These are phyloP conservation scores for Warburgia ugandensis DNA, from an alignment of 164 flowering plant genomes.

Conservation along the genomic window DNA sequence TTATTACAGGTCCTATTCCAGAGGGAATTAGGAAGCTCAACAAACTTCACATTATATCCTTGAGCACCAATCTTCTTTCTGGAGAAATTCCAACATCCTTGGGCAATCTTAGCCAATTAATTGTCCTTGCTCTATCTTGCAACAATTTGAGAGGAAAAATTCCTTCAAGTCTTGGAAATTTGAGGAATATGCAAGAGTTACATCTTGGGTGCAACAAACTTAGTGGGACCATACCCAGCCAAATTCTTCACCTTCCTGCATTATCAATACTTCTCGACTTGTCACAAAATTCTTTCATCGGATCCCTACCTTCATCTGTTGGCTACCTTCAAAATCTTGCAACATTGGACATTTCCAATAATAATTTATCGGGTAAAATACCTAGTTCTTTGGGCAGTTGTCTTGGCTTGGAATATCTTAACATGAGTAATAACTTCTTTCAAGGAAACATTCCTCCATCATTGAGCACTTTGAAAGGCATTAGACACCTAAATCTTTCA, in stretches of 20 bases:
- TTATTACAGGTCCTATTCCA: slow-evolving; percentile 17
- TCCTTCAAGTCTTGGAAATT: slow-evolving; percentile 8
- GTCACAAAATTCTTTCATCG: not conserved
- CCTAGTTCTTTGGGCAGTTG: not conserved
- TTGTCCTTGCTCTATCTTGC: not conserved
- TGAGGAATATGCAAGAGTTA: not conserved
- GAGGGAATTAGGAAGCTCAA: slow-evolving; percentile 9
- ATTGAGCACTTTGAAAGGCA: too few species aligned
- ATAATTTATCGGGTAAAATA: slow-evolving; percentile 1
- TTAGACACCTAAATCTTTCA: not conserved
- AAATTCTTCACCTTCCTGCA: not conserved
- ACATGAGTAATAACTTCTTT: too few species aligned
- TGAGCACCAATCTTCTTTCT: slow-evolving; percentile 3
- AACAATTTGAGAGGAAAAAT: slow-evolving; percentile 12
- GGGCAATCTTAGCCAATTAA: slow-evolving; percentile 6
- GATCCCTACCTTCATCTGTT: not conserved
- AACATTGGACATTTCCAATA: not conserved
- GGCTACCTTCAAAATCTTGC: not conserved
- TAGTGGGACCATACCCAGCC: not conserved
- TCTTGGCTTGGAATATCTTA: too few species aligned
- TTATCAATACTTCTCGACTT: not conserved
- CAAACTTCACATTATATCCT: not conserved
- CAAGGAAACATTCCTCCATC: too few species aligned
- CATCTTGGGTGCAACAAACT: too few species aligned
- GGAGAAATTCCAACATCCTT: slow-evolving; percentile 15